These are phyloP conservation scores for Fusarium sp. DNA, from an alignment of 2,329 filamentous ascomycete genomes.

Conservation along the genomic window DNA sequence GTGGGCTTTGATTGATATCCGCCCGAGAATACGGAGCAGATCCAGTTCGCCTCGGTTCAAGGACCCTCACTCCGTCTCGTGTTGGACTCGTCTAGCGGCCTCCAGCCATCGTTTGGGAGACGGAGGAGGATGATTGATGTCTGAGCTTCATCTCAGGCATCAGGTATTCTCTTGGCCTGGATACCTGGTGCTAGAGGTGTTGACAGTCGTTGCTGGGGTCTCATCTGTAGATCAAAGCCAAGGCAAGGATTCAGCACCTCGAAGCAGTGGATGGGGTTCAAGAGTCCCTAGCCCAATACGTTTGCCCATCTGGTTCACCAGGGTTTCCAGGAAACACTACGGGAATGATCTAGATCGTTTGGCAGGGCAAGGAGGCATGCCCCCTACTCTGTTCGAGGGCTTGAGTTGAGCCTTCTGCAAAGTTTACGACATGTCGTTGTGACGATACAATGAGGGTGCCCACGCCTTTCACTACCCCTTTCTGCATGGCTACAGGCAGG, in stretches of 20 bases:
- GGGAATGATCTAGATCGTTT: slow-evolving; percentile 11
- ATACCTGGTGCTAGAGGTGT: background rate
- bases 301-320: background rate
- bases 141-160: background rate
- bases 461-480: background rate
- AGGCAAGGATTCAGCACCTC: background rate
- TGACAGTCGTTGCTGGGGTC: background rate
- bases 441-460: background rate
- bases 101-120: background rate
- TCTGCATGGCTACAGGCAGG: background rate
- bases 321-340: slow-evolving; percentile 10
- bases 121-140: background rate
- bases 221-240: slow-evolving; percentile 4
- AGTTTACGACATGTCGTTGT: background rate
- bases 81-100: slow-evolving; percentile 10
- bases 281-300: background rate
- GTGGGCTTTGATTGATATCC: slow-evolving; percentile 30
- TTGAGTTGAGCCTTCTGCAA: background rate
- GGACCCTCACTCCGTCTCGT: slow-evolving; percentile 14
- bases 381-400: background rate
- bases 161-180: background rate
- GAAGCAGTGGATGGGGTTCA: background rate
- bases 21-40: slow-evolving; percentile 26
- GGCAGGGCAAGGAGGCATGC: background rate
- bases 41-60: slow-evolving; percentile 29